These are phyloP conservation scores for Exophiala bonariae DNA, from an alignment of 2,329 filamentous ascomycete genomes.

Conservation along the genomic window DNA sequence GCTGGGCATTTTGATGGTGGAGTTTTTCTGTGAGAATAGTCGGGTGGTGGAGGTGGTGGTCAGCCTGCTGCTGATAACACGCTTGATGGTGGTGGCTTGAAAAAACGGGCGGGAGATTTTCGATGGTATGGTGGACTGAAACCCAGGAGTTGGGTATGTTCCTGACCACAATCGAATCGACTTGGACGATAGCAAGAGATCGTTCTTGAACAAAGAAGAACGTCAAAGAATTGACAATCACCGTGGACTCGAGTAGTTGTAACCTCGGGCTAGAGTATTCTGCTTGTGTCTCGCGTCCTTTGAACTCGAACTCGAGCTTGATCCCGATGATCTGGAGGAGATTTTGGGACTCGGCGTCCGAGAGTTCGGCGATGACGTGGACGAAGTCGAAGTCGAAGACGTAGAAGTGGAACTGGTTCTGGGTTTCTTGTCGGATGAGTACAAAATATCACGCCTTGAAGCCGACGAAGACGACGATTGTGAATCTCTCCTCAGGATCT, in stretches of 20 bases:
- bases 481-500: conserved; percentile 17
- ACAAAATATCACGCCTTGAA: not conserved
- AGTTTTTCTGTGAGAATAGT: not conserved
- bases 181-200: too few relatives aligned
- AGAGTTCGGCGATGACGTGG: conserved; percentile 1
- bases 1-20: conserved; percentile 19
- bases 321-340: too few relatives aligned
- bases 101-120: too few relatives aligned
- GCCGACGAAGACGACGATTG: conserved; percentile 5
- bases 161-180: too few relatives aligned
- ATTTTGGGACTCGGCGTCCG: conserved; percentile 2
- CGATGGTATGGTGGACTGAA: too few relatives aligned
- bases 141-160: too few relatives aligned
- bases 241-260: too few relatives aligned
- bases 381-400: not conserved
- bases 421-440: not conserved
- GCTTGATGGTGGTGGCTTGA: too few relatives aligned
- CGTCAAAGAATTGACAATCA: too few relatives aligned
- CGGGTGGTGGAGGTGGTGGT: not conserved
- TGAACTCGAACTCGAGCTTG: not conserved
- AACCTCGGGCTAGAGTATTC: not conserved
- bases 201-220: too few relatives aligned
- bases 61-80: too few relatives aligned
- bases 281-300: not conserved
- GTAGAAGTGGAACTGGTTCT: conserved; percentile 2